A percentile compares a stretch with the other conserved stretches of the same genome.
Evolutionary conservation across 2,329 filamentous ascomycete species (phyloP).

Genomic region (Trichoderma endophyticum): DNA sequence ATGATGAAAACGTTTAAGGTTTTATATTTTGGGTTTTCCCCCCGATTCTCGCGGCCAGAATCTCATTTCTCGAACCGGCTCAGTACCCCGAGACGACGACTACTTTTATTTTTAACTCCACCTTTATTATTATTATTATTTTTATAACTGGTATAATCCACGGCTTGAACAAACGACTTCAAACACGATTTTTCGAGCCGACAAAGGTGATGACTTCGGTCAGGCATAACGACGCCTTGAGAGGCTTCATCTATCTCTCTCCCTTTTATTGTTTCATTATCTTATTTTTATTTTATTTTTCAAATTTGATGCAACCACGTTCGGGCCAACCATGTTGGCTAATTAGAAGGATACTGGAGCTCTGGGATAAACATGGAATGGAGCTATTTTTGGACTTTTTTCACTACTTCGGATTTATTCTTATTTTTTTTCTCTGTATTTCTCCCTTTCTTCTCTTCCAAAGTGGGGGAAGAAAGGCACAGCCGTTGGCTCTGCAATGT

Average conservation of each 20-base stretch:
- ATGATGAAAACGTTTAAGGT: conserved; percentile 32
- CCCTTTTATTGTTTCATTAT: not conserved
- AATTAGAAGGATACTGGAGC: conserved; percentile 13
- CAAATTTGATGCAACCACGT: not conserved
- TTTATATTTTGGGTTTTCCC: not conserved
- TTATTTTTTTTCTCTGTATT: not conserved
- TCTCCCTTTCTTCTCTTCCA: not conserved
- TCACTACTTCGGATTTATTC: not conserved
- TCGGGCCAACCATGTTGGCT: not conserved
- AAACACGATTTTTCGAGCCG: not conserved
- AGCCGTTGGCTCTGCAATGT: not conserved
- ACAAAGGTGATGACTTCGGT: not conserved
- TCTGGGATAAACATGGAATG: conserved; percentile 14
- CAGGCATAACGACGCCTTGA: not conserved
- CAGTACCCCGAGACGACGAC: not conserved
- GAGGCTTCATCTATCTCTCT: not conserved
- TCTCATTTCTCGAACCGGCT: not conserved
- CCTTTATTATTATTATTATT: not conserved
- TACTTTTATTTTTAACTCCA: not conserved
- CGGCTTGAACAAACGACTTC: not conserved
- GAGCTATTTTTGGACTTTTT: not conserved
- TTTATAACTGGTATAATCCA: not conserved
- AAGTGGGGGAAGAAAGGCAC: not conserved
- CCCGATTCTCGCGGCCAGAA: not conserved
- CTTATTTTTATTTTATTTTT: not conserved